Base-by-base conservation (phyloP, 1,284 basidiomycete genomes). In the Cryptococcus depauperatus region DNA sequence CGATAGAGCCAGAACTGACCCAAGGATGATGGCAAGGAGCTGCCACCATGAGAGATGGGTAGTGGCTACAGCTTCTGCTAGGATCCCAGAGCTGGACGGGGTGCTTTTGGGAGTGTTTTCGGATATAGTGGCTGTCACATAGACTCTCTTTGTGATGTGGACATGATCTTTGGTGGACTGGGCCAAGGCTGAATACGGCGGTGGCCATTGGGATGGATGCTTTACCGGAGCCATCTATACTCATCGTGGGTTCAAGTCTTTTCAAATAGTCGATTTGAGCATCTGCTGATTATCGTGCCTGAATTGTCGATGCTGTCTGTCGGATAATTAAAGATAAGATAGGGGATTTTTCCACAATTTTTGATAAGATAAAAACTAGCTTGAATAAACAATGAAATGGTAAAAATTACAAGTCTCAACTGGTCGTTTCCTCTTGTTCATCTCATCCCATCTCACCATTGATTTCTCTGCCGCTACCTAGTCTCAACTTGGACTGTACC, bases 31-130 rank as follows among this genome's bases (percentile, higher is more conserved):
- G 10, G 59, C 60, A 10, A 64, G 46, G 4, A 64, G 47, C 40
- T 64, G 60, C 62, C 62, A 64, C 62, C 62, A 64, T 28, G 57
- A 52, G 18, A 61, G 33, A 16, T 56, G 41, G 6, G 56, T 52
- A 1, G 50, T 43, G 7, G 56, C 56, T 1, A 47, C 53, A 21
- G 55, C 56, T 37, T 41, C 27, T 21, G 41, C 46, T 5, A 59
- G 38, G 10, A 58, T 47, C 5, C 38, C 41, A 14, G 35, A 41
- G 4, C 37, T 29, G 23, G 45, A 30, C 18, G 21, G 8, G 14
- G 37, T 22, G 22, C n/a, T 13, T 4, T 26, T n/a, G 18, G 35
- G 14, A n/a, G 41, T 29, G 40, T 26, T 19, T 14, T 40, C 19
- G 4, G 41, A 25, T 4, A 30, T 25, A 35, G 38, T 18, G 29